Base-by-base conservation (phyloP, 1,284 basidiomycete species). In the Neotropicomus parvogracilis region DNA sequence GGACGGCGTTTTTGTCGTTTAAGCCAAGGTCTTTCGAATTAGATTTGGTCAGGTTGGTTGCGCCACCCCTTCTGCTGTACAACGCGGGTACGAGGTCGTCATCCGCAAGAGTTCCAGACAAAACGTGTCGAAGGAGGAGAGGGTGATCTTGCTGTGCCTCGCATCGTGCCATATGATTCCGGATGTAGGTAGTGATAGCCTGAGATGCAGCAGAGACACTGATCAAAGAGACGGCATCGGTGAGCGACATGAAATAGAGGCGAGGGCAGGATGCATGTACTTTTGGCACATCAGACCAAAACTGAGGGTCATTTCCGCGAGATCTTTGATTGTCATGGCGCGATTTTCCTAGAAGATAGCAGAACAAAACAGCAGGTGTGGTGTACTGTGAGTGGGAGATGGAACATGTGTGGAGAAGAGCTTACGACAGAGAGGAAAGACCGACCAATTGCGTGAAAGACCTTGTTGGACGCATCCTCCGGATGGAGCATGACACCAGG, bases 271-370 rank as follows among this genome's bases (percentile, higher is more conserved):
- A 39, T 49, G 46, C 44, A 77, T 79, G 55, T 57, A 88, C 85
- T 85, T 88, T 70, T 85, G 83, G 66, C 85, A 86, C 53, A 77
- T 71, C 12, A 87, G 71, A 47, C 85, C 86, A 60, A 72, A 76
- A 56, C 71, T 70, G 57, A 81, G 73, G 34, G 79, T 75, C 70
- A 83, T 77, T 55, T 87, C 83, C 35, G 85, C 80, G 46, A 88
- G 78, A 70, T 88, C 85, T 64, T 88, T 88, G 70, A 88, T 83
- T 36, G 85, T 88, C 81, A 88, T 85, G 35, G 85, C 85, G 40
- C 83, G 78, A 66, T 88, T 88, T 62, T 83, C 77, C 83, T 86
- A 48, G 45, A 49, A 39, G 40, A 45, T 31, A 28, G 31, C 17
- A 20, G 27, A 19, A 32, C 46, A 44, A 50, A 26, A 43, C 12